Evolutionary conservation across 2,329 filamentous ascomycete genomes (phyloP).

Genomic region (Exophiala spinifera): DNA sequence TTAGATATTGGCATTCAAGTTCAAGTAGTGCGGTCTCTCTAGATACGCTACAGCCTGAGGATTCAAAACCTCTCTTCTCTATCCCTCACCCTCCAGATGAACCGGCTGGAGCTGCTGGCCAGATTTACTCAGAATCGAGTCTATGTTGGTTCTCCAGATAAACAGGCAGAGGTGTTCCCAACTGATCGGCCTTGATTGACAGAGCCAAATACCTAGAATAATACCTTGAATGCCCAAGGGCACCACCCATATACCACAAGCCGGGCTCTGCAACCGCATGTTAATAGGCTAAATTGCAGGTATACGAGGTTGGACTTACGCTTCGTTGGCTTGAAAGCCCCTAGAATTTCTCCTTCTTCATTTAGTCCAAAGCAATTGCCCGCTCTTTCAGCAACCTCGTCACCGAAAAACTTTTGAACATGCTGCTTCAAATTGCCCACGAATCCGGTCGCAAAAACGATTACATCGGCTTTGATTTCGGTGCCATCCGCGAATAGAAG

Average conservation of each 20-base stretch:
- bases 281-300: no score
- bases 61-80: no score
- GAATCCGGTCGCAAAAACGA: slow-evolving; percentile 49
- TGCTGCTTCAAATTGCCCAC: slow-evolving; percentile 40
- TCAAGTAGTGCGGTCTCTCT: no score
- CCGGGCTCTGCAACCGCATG: no score
- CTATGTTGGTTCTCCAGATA: no score
- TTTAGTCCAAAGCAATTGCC: slow-evolving; percentile 46
- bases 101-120: no score
- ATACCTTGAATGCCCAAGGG: slow-evolving; percentile 36
- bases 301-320: slow-evolving; percentile 34
- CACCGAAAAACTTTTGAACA: slow-evolving; percentile 39
- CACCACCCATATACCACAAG: slow-evolving; percentile 42
- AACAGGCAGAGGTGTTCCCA: slow-evolving; percentile 19
- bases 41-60: no score
- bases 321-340: slow-evolving; percentile 38
- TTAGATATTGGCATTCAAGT: no score
- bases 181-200: slow-evolving; percentile 23
- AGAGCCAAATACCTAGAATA: not conserved
- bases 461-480: slow-evolving; percentile 43
- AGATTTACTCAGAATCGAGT: no score
- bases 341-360: slow-evolving; percentile 46
- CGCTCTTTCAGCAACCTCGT: slow-evolving; percentile 41
- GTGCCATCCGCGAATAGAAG: slow-evolving; percentile 44
- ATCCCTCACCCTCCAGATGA: no score